Conservation (phyloP, 805 yeast genomes). For the Yamadazyma phyllophila region DNA sequence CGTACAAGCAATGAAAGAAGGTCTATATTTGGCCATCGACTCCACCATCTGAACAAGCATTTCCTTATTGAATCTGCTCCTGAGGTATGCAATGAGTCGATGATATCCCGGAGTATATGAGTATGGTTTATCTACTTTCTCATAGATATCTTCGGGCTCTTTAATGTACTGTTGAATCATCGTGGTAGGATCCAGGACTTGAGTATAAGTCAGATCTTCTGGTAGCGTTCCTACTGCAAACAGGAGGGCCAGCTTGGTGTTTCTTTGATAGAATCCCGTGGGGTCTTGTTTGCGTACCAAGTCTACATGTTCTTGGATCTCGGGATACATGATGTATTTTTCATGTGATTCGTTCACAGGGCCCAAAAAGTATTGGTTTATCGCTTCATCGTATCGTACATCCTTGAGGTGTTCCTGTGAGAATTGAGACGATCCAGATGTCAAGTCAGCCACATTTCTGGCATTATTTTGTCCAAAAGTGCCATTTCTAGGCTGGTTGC, state of each 20-base stretch:
- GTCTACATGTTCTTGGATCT: constrained; percentile 49
- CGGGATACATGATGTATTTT: constrained; percentile 53
- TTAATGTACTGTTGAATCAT: constrained; percentile 28
- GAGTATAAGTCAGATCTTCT: constrained; percentile 29
- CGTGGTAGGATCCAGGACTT: constrained; percentile 15
- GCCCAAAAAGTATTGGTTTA: constrained; percentile 70
- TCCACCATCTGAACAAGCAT: constrained; percentile 80
- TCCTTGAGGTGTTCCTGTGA: not conserved
- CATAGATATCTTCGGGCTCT: constrained; percentile 79
- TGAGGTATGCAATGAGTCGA: constrained; percentile 68
- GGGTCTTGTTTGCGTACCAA: constrained; percentile 41
- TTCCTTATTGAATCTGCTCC: constrained; percentile 63
- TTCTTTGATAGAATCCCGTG: constrained; percentile 33
- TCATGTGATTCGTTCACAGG: constrained; percentile 42
- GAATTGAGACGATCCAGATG: not conserved
- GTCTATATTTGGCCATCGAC: constrained; percentile 85
- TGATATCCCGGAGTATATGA: constrained; percentile 92
- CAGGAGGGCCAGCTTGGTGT: constrained; percentile 43
- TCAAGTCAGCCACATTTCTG: not conserved
- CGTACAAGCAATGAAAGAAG: constrained; percentile 90
- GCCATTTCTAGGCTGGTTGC: not conserved
- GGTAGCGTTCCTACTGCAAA: constrained; percentile 46
- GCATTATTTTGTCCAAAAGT: not conserved
- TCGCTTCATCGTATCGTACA: constrained; percentile 43
- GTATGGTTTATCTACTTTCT: constrained; percentile 70